Base-by-base conservation (phyloP, 164 flowering plant species). In the Kingdonia uniflora region DNA sequence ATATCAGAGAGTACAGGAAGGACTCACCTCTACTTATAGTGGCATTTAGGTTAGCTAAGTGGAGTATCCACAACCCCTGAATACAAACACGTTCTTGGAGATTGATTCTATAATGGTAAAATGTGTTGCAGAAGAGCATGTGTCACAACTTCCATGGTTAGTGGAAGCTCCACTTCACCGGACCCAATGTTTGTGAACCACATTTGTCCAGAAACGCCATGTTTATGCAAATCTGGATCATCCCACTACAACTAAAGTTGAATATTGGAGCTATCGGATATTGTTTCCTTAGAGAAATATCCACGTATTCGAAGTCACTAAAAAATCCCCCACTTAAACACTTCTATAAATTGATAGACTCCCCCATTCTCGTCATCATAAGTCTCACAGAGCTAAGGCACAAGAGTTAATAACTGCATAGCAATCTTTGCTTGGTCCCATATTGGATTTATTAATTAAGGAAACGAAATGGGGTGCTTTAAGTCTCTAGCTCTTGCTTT, bases 401-500 rank as follows among this genome's bases (percentile, higher is more conserved):
- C n/a, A n/a, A n/a, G n/a, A 29, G 6, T 29, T 29, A 29, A 29
- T 29, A 29, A 29, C 35, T 29, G 4, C 8, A 3, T 29, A 3
- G 35, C 35, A 29, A 8, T 29, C 4, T 29, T 29, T 4, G 35
- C 35, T 29, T 29, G 35, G 8, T 3, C 8, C 8, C 8, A 29
- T 3, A 8, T 29, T 8, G 8, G 8, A 29, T 4, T 29, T 29
- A 8, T 29, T 29, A 29, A 3, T 29, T 4, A 29, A 8, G 35
- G 35, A 29, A 8, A 29, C 4, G 35, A 29, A 41, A 69, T 69
- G 76, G 68, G 43, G 17, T 1, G 33, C 24, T 37, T 61, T 33
- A 69, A 45, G 55, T 13, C 51, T 35, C 1, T 68, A 2, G 59
- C 56, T 20, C 55, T 65, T 52, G 40, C 58, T 26, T 15, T 65